phyloP scores from a whole-genome alignment of 2,329 filamentous ascomycete species.

The Penicillium fuscoglaucum region DNA sequence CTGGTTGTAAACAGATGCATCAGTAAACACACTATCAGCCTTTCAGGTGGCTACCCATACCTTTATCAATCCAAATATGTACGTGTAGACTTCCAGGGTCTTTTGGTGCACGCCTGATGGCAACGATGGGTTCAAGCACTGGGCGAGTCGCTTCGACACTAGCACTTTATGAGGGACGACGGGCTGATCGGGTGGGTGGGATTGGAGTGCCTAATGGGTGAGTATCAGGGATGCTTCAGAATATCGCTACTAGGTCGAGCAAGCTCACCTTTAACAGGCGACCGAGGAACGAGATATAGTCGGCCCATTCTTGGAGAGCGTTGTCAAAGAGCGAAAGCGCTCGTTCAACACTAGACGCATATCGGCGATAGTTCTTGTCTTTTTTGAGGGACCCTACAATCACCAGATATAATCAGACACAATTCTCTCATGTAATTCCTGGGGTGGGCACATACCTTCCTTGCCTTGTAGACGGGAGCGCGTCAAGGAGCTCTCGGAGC shows the following conservation, averaged over 20 bases:
- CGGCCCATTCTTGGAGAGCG: slow-evolving; percentile 95
- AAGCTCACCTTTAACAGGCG: slow-evolving; percentile 75
- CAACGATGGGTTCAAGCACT: slow-evolving; percentile 89
- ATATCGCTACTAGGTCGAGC: background rate
- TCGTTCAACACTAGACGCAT: slow-evolving; percentile 83
- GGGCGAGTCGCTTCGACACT: slow-evolving; percentile 86
- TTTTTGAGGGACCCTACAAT: slow-evolving; percentile 48
- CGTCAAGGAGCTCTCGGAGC: slow-evolving; percentile 78
- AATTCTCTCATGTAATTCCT: background rate
- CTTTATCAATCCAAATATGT: slow-evolving; percentile 84
- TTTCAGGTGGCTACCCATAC: slow-evolving; percentile 42
- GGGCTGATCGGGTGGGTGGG: slow-evolving; percentile 69
- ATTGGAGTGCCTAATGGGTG: slow-evolving; percentile 72
- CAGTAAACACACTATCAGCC: slow-evolving; percentile 9
- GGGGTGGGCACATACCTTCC: slow-evolving; percentile 60
- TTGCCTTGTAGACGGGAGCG: slow-evolving; percentile 76
- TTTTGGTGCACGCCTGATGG: slow-evolving; percentile 98
- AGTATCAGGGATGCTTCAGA: slow-evolving; percentile 6
- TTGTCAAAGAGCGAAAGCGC: slow-evolving; percentile 89
- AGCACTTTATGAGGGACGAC: slow-evolving; percentile 77
- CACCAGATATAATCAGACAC: slow-evolving; percentile 6
- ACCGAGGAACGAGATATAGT: slow-evolving; percentile 97
- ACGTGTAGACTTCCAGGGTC: slow-evolving; percentile 87
- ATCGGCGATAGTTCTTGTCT: slow-evolving; percentile 76
- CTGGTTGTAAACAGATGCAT: slow-evolving; percentile 33